These are phyloP conservation scores for Fusarium humuli DNA, from an alignment of 2,329 filamentous ascomycete genomes.

Conservation along the genomic window DNA sequence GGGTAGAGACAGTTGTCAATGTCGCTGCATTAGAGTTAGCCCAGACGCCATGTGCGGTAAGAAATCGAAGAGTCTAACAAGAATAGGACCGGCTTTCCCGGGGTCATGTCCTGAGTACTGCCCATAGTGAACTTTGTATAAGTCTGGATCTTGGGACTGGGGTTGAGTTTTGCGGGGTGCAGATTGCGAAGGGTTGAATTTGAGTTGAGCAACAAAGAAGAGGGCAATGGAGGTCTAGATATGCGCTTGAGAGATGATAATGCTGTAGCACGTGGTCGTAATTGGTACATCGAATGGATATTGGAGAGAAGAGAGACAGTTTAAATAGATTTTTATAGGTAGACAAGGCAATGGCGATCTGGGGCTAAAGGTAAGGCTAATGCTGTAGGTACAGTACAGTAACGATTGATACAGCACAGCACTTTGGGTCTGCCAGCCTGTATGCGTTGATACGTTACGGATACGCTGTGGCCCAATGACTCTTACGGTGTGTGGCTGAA, in stretches of 20 bases:
- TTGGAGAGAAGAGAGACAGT: conserved; percentile 5
- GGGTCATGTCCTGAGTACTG: conserved; percentile 50
- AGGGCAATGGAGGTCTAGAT: conserved; percentile 21
- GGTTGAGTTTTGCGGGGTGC: conserved; percentile 18
- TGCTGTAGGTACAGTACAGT: not conserved
- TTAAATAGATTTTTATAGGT: conserved; percentile 19
- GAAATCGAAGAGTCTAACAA: conserved; percentile 50
- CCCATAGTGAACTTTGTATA: conserved; percentile 45
- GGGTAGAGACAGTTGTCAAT: conserved; percentile 99
- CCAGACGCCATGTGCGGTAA: not conserved
- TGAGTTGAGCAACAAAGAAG: conserved; percentile 24
- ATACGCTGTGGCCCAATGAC: conserved; percentile 33
- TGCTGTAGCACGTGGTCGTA: conserved; percentile 40
- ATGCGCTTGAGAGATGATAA: conserved; percentile 33
- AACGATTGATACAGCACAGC: not conserved
- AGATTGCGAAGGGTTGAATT: conserved; percentile 26
- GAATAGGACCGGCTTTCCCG: conserved; percentile 57
- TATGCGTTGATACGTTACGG: conserved; percentile 17
- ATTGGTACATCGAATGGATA: conserved; percentile 40
- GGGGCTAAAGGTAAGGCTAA: conserved; percentile 25
- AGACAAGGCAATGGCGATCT: conserved; percentile 18
- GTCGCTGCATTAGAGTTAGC: conserved; percentile 71
- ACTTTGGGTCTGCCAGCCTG: conserved; percentile 14
- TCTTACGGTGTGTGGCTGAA: conserved; percentile 43
- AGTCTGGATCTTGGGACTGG: conserved; percentile 13